phyloP scores from a whole-genome alignment of 1,284 basidiomycete species.

The Porogramme epimiltina region DNA sequence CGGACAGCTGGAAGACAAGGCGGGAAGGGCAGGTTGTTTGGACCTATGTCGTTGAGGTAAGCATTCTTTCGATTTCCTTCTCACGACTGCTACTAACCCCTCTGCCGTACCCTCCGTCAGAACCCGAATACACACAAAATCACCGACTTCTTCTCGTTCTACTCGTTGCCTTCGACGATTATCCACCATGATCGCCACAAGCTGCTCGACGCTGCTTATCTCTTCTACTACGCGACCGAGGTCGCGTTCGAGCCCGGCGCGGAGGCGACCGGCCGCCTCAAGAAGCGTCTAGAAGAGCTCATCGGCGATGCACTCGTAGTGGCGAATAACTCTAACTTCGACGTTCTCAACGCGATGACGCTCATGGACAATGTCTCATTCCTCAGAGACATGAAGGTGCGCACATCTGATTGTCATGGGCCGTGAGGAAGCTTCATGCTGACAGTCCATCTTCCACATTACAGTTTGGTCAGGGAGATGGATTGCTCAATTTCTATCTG shows the following conservation, averaged over 20 bases:
- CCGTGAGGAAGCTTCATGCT: background rate
- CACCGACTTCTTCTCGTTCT: slow-evolving; percentile 97
- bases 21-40: slow-evolving; percentile 88
- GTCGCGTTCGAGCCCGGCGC: slow-evolving; percentile 58
- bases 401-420: slow-evolving; percentile 21
- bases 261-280: slow-evolving; percentile 64
- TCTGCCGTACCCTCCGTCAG: slow-evolving; percentile 42
- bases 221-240: slow-evolving; percentile 90
- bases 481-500: slow-evolving; percentile 87
- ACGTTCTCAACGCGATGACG: slow-evolving; percentile 95
- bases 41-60: slow-evolving; percentile 95
- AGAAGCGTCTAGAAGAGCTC: slow-evolving; percentile 72
- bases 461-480: slow-evolving; percentile 91
- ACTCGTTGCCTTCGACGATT: slow-evolving; percentile 92
- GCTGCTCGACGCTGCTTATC: slow-evolving; percentile 84
- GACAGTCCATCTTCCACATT: slow-evolving; percentile 23
- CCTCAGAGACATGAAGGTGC: slow-evolving; percentile 80
- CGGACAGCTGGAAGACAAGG: slow-evolving; percentile 43
- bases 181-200: slow-evolving; percentile 67
- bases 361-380: slow-evolving; percentile 92
- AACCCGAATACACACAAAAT: slow-evolving; percentile 81
- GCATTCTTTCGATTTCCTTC: slow-evolving; percentile 13
- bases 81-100: background rate
- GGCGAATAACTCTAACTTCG: slow-evolving; percentile 85
- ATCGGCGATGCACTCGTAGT: slow-evolving; percentile 80